Evolutionary conservation across 2,329 filamentous ascomycete genomes (phyloP).

Genomic region (Neopestalotiopsis clavispora): DNA sequence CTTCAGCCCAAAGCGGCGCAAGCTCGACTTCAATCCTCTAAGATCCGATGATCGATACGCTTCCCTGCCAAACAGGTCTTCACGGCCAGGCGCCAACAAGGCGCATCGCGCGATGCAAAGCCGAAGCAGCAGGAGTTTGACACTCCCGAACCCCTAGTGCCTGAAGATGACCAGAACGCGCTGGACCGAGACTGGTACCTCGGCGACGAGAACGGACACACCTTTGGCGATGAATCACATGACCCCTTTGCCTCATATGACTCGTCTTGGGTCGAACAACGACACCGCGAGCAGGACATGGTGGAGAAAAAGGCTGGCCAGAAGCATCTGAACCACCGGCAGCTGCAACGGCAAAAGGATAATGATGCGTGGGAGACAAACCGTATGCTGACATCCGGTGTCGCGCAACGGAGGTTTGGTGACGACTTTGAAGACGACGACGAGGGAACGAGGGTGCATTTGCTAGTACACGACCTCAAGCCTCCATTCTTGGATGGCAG

Average conservation of each 20-base stretch:
- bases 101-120: conserved; percentile 33
- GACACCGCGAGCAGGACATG: conserved; percentile 74
- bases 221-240: conserved; percentile 89
- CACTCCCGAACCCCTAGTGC: conserved; percentile 63
- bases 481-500: conserved; percentile 94
- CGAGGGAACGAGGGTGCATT: conserved; percentile 85
- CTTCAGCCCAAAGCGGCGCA: conserved; percentile 67
- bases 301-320: conserved; percentile 80
- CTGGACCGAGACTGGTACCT: conserved; percentile 94
- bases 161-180: conserved; percentile 72
- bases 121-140: conserved; percentile 64
- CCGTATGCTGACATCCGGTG: conserved; percentile 94
- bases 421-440: conserved; percentile 89
- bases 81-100: conserved; percentile 32
- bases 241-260: conserved; percentile 85
- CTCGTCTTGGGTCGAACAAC: conserved; percentile 71
- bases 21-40: conserved; percentile 63
- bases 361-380: conserved; percentile 99
- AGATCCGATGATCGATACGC: conserved; percentile 61
- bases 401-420: conserved; percentile 84
- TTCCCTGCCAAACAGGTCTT: conserved; percentile 51
- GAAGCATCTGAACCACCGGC: conserved; percentile 71
- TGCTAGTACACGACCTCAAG: conserved; percentile 90
- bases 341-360: conserved; percentile 87
- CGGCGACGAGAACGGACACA: conserved; percentile 82